A percentile compares a stretch with the other conserved stretches of the same genome.
phyloP scores from a whole-genome alignment of 2,329 filamentous ascomycete species.

The Trichoderma atroviride region DNA sequence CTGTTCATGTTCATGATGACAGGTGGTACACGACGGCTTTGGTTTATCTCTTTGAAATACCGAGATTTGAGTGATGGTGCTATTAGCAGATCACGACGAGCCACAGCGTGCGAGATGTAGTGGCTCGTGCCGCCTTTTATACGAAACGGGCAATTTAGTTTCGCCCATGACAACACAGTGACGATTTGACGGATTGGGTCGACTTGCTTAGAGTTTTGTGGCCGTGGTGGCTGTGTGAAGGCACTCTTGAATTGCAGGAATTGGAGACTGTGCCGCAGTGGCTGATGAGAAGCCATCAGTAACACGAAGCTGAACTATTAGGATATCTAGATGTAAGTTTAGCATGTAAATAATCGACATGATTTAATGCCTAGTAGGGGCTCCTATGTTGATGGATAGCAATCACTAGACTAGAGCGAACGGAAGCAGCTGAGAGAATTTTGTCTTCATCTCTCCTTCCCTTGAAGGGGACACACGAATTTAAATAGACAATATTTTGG shows the following conservation, averaged over 20 bases:
- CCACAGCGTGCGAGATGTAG: not conserved
- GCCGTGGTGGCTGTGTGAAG: not conserved
- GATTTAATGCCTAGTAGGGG: not conserved
- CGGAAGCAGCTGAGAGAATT: not conserved
- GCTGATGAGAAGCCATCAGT: not conserved
- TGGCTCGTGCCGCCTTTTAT: constrained; percentile 5
- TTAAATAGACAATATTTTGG: not conserved
- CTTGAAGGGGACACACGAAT: not conserved
- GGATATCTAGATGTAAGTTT: not conserved
- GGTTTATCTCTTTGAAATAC: not conserved
- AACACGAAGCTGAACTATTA: not conserved
- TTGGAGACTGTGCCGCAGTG: not conserved
- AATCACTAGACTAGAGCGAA: too few species aligned
- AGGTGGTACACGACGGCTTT: not conserved
- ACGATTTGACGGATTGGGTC: not conserved
- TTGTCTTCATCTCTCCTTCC: not conserved
- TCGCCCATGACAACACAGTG: constrained; percentile 13
- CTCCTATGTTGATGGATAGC: too few species aligned
- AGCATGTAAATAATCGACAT: not conserved
- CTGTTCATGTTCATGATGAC: not conserved
- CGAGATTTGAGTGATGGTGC: not conserved
- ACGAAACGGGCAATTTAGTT: not conserved
- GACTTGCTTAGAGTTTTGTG: not conserved
- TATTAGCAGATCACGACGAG: not conserved
- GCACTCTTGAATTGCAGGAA: not conserved